Evolutionary conservation across 129 eudicot genomes (phyloP), one percentile per base, ranked within the genome.

Genomic region (Chrysanthemum seticuspe): DNA sequence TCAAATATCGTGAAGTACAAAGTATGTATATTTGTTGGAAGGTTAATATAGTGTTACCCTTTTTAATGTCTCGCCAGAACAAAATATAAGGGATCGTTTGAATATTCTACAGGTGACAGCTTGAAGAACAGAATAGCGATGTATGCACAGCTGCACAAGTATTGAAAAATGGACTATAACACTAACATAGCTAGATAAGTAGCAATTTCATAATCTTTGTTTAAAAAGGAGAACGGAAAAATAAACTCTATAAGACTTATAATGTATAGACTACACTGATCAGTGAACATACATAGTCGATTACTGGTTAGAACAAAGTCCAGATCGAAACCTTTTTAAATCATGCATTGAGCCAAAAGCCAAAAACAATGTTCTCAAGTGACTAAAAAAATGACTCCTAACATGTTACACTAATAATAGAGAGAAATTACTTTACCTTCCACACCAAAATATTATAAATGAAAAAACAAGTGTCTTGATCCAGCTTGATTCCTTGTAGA

Each of bases 401-500:
- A 0, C 47, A 7, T 40, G 6, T 1, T 40, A 5, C 10, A 40
- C 9, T 40, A 40, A 7, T 40, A 40, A 40, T 40, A 40, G 6
- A 53, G 3, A 53, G 0, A 53, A 1, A 53, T 11, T 5, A 40
- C 0, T 6, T 62, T 62, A 62, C 66, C 66, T 27, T 62, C 66
- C 19, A 10, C 13, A 21, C 66, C 66, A 62, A 62, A 27, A 2
- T 12, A 51, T 67, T 6, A 48, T 2, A 62, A 27, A 0, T 6
- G 9, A 7, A 29, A 62, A 62, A 2, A 62, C 1, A 27, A 29
- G 45, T 25, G 23, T 29, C 66, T 25, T 25, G 45, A 62, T 62
- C 66, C 66, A 62, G 45, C 66, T 62, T 62, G 66, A 62, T 62
- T 62, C 66, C 18, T 62, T 62, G 47, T 0, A 47, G 4, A 29